These are phyloP conservation scores for Colletotrichum zoysiae DNA, from an alignment of 2,329 filamentous ascomycete genomes.

Conservation along the genomic window DNA sequence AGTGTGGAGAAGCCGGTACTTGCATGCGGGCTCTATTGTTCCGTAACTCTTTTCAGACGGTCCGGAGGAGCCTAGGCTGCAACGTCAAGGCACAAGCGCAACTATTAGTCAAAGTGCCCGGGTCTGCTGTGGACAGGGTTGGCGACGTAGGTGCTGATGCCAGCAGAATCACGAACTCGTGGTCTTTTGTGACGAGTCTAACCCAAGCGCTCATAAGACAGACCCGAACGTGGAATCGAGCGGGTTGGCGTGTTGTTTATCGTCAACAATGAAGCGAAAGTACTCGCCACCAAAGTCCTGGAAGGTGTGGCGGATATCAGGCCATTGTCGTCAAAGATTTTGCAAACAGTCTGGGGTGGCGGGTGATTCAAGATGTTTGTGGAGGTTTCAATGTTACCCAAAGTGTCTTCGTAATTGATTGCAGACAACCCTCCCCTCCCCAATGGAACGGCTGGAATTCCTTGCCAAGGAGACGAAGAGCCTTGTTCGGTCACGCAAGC, in stretches of 20 bases:
- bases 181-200: background rate
- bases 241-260: background rate
- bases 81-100: too few relatives aligned
- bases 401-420: background rate
- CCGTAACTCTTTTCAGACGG: conserved; percentile 16
- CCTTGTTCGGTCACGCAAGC: background rate
- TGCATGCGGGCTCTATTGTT: conserved; percentile 24
- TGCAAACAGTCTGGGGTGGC: background rate
- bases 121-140: background rate
- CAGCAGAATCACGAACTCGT: background rate
- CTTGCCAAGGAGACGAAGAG: background rate
- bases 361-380: background rate
- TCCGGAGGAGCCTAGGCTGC: background rate
- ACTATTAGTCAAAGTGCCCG: background rate
- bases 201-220: background rate
- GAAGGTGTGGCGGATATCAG: background rate
- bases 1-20: conserved; percentile 3
- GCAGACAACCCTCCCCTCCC: too few relatives aligned
- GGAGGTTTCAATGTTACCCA: background rate
- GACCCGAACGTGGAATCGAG: background rate
- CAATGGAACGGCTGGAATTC: too few relatives aligned
- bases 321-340: background rate
- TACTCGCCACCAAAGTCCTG: background rate
- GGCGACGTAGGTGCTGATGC: background rate
- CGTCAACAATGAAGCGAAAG: background rate